phyloP scores from a whole-genome alignment of 257 asterid genomes.

The Cordia subcordata region DNA sequence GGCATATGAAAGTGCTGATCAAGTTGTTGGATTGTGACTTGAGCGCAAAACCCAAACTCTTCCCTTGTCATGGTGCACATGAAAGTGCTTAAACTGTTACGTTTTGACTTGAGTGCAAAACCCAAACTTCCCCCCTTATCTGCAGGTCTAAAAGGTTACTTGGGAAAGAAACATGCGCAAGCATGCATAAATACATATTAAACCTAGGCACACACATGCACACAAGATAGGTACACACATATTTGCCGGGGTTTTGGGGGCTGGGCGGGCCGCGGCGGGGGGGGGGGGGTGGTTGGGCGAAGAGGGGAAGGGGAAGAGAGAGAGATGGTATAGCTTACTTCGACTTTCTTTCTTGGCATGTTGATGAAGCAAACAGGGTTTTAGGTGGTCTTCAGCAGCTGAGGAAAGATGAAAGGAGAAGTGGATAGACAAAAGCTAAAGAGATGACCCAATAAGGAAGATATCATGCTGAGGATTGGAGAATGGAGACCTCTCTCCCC shows the following conservation, averaged over 20 bases:
- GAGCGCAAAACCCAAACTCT: too few species aligned
- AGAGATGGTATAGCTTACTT: constrained; percentile 30
- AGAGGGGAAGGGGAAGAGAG: neutral
- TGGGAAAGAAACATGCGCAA: neutral
- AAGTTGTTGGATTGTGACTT: too few species aligned
- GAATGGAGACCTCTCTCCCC: too few species aligned
- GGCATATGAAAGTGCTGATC: too few species aligned
- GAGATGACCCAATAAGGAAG: constrained; percentile 2
- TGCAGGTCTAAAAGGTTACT: too few species aligned
- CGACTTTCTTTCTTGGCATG: constrained; percentile 34
- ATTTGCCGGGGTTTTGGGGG: neutral
- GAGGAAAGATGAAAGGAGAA: constrained; percentile 5
- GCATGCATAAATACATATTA: constrained; percentile 9
- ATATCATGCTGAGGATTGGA: constrained; percentile 2
- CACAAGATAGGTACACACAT: neutral
- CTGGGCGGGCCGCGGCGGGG: too few species aligned
- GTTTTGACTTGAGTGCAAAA: too few species aligned
- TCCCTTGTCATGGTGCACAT: too few species aligned
- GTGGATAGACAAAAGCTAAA: neutral
- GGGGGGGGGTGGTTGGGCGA: too few species aligned
- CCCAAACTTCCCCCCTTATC: too few species aligned
- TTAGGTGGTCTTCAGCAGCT: neutral
- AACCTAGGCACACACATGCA: too few species aligned
- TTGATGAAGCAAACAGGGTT: neutral
- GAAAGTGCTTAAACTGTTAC: too few species aligned